A percentile compares a stretch with the other conserved stretches of the same genome.
Evolutionary conservation across 805 yeast species (phyloP).

Genomic region (Nakazawaea laoshanensis): DNA sequence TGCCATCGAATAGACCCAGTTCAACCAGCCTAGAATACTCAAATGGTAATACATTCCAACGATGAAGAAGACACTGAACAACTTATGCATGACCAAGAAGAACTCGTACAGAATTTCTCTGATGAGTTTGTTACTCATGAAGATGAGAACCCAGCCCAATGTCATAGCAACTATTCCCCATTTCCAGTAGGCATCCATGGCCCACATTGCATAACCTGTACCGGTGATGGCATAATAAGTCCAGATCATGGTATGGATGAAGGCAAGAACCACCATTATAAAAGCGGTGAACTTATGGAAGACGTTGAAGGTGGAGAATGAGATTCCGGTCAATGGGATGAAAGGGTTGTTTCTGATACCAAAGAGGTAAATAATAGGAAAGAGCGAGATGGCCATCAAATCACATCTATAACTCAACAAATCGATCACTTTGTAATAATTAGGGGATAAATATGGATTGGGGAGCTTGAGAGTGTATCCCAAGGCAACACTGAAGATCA

Average conservation of each 20-base stretch:
- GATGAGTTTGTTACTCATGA: slow-evolving; percentile 42
- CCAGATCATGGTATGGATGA: slow-evolving; percentile 53
- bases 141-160: slow-evolving; percentile 31
- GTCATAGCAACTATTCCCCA: slow-evolving; percentile 31
- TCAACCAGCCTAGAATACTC: slow-evolving; percentile 23
- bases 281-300: slow-evolving; percentile 65
- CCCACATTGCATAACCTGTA: slow-evolving; percentile 32
- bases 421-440: slow-evolving; percentile 21
- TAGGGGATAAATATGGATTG: slow-evolving; percentile 25
- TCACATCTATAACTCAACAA: slow-evolving; percentile 49
- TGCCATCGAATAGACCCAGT: slow-evolving; percentile 26
- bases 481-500: slow-evolving; percentile 23
- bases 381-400: slow-evolving; percentile 36
- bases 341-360: slow-evolving; percentile 71
- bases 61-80: slow-evolving; percentile 44
- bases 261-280: slow-evolving; percentile 34
- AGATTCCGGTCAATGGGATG: slow-evolving; percentile 51
- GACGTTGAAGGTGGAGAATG: slow-evolving; percentile 49
- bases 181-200: slow-evolving; percentile 15
- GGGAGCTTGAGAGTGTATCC: slow-evolving; percentile 27
- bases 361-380: slow-evolving; percentile 54
- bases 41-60: slow-evolving; percentile 54
- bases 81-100: slow-evolving; percentile 50
- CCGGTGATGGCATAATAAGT: slow-evolving; percentile 27
- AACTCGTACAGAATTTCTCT: slow-evolving; percentile 51